Percentiles rank a stretch among this genome's conserved stretches.
phyloP scores from a whole-genome alignment of 257 asterid species.

The Scutellaria galericulata region DNA sequence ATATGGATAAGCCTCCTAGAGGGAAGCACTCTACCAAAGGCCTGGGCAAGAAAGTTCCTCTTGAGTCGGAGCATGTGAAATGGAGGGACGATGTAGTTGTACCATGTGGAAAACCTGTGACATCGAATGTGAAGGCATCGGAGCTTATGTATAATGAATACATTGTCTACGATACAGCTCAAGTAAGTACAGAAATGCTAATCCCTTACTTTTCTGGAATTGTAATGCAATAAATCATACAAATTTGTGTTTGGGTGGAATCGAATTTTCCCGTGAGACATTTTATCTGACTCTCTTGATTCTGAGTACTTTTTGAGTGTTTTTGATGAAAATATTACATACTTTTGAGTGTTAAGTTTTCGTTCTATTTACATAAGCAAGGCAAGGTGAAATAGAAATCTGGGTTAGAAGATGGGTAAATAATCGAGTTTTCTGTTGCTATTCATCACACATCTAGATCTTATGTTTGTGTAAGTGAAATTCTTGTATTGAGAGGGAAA shows the following conservation, averaged over 20 bases:
- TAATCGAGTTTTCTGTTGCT: not conserved
- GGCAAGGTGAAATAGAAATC: not conserved
- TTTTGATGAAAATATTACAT: too few species aligned
- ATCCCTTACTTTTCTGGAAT: not conserved
- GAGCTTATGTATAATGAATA: constrained; percentile 94
- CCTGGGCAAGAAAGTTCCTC: constrained; percentile 82
- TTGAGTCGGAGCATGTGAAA: constrained; percentile 63
- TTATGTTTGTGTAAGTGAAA: not conserved
- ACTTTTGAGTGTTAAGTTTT: too few species aligned
- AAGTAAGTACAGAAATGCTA: constrained; percentile 57
- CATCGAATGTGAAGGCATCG: constrained; percentile 68
- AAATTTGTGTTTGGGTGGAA: not conserved
- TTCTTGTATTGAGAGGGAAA: not conserved
- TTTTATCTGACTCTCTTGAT: not conserved
- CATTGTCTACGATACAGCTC: constrained; percentile 85
- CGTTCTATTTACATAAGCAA: not conserved
- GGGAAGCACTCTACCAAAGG: constrained; percentile 98
- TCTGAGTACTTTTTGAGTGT: too few species aligned
- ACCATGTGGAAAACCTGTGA: constrained; percentile 89
- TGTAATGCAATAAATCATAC: not conserved
- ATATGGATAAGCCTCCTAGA: constrained; percentile 88
- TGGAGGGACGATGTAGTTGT: constrained; percentile 89
- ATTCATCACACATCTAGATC: not conserved
- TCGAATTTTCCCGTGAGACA: not conserved
- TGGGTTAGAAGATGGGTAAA: not conserved